Conservation (phyloP, 177 flowering plant genomes). For the Vitis hybrid region DNA sequence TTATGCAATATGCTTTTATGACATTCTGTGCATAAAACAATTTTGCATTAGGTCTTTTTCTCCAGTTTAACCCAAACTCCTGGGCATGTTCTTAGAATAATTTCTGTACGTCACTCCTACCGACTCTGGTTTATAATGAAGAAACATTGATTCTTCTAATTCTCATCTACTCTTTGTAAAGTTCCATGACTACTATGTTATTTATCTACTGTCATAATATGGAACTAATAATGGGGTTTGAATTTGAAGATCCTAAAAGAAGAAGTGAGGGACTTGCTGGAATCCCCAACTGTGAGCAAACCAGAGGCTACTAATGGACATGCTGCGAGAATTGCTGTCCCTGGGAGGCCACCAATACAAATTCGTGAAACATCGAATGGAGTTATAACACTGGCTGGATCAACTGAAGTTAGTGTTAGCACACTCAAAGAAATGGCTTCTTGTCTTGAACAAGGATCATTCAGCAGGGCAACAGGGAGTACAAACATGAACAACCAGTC, state of each 20-base stretch:
- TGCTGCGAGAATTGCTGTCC: constrained; percentile 47
- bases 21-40: not conserved
- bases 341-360: constrained; percentile 80
- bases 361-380: constrained; percentile 89
- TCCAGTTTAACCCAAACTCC: not conserved
- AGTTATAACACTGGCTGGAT: constrained; percentile 82
- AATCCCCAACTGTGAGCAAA: constrained; percentile 44
- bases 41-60: not conserved
- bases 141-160: not conserved
- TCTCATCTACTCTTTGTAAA: not conserved
- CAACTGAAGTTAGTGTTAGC: constrained; percentile 68
- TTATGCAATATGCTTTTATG: not conserved
- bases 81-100: not conserved
- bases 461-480: constrained; percentile 87
- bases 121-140: not conserved
- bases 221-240: constrained; percentile 6
- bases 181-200: not conserved
- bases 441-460: constrained; percentile 82
- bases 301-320: constrained; percentile 57
- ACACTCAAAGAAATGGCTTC: constrained; percentile 81
- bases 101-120: not conserved
- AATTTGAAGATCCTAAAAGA: constrained; percentile 74
- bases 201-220: not conserved
- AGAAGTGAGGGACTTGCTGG: constrained; percentile 84
- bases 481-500: constrained; percentile 96